Percentiles rank a stretch among this genome's conserved stretches.
phyloP scores from a whole-genome alignment of 1,139 yeast species.

The Diutina catenulata region DNA sequence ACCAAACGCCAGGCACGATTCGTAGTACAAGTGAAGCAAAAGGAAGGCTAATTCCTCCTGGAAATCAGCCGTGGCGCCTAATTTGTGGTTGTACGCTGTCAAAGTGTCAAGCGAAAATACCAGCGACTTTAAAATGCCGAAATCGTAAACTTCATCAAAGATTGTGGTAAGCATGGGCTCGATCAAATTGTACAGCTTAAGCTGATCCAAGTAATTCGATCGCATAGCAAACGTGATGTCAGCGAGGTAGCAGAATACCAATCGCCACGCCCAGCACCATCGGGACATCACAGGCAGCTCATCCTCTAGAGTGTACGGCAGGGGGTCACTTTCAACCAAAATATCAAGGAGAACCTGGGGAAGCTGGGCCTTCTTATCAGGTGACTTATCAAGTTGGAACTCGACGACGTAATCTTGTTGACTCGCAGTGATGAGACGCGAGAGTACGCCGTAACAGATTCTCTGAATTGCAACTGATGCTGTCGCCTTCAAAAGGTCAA shows the following conservation, averaged over 20 bases:
- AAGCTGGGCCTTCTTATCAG: slow-evolving; percentile 17
- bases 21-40: slow-evolving; percentile 44
- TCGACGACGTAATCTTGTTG: slow-evolving; percentile 56
- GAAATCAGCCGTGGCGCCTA: slow-evolving; percentile 7
- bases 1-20: slow-evolving; percentile 48
- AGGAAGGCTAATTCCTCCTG: slow-evolving; percentile 22
- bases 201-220: slow-evolving; percentile 44
- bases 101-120: background rate
- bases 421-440: slow-evolving; percentile 18
- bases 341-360: slow-evolving; percentile 21
- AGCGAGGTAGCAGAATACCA: slow-evolving; percentile 51
- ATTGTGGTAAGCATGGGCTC: slow-evolving; percentile 36
- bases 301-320: slow-evolving; percentile 15
- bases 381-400: slow-evolving; percentile 35
- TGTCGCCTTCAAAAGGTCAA: slow-evolving; percentile 13
- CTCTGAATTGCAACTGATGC: slow-evolving; percentile 22
- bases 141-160: slow-evolving; percentile 35
- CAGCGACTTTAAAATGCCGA: slow-evolving; percentile 11
- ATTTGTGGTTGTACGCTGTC: slow-evolving; percentile 7
- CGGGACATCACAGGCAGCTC: slow-evolving; percentile 19
- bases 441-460: slow-evolving; percentile 24
- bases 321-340: background rate
- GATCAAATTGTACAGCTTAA: slow-evolving; percentile 37
- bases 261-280: slow-evolving; percentile 62
- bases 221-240: slow-evolving; percentile 58